A percentile compares a stretch with the other conserved stretches of the same genome.
Conservation (phyloP, 2,329 filamentous ascomycete genomes). For the Sclerotinia minor region DNA sequence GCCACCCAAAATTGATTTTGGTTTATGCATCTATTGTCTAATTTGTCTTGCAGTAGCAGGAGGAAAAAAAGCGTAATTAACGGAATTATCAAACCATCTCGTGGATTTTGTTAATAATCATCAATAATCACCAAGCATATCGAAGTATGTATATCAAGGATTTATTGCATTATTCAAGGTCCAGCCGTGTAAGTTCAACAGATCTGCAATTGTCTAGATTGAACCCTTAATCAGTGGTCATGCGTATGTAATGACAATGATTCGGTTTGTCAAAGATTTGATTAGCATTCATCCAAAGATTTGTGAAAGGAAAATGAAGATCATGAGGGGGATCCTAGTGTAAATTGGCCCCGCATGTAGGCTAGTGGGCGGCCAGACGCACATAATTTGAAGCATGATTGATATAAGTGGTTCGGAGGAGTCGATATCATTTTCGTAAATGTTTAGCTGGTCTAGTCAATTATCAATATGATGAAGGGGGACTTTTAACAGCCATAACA, state of each 20-base stretch:
- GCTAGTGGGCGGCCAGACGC: constrained; percentile 13
- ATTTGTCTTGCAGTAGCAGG: neutral
- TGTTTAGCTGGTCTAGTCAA: neutral
- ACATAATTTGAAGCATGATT: constrained; percentile 1
- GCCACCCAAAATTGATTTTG: constrained; percentile 1
- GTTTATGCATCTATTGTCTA: constrained; percentile 20
- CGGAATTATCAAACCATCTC: neutral
- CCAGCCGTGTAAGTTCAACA: neutral
- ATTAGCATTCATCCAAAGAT: constrained; percentile 10
- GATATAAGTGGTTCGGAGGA: constrained; percentile 9
- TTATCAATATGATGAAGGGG: constrained; percentile 6
- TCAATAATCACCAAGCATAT: neutral
- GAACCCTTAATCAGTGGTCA: constrained; percentile 10
- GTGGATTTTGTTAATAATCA: constrained; percentile 12
- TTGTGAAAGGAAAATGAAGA: constrained; percentile 11
- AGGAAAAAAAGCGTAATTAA: neutral
- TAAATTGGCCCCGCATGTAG: neutral
- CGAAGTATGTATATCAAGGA: too few relatives aligned
- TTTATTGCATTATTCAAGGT: neutral
- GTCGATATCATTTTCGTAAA: neutral
- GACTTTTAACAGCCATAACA: neutral
- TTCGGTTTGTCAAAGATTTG: constrained; percentile 5
- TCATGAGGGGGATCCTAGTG: constrained; percentile 18
- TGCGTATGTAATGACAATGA: constrained; percentile 16
- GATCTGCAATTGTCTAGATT: constrained; percentile 18